A percentile compares a stretch with the other conserved stretches of the same genome.
Conservation (phyloP, 2,329 filamentous ascomycete genomes). For the Didymella keratinophila region DNA sequence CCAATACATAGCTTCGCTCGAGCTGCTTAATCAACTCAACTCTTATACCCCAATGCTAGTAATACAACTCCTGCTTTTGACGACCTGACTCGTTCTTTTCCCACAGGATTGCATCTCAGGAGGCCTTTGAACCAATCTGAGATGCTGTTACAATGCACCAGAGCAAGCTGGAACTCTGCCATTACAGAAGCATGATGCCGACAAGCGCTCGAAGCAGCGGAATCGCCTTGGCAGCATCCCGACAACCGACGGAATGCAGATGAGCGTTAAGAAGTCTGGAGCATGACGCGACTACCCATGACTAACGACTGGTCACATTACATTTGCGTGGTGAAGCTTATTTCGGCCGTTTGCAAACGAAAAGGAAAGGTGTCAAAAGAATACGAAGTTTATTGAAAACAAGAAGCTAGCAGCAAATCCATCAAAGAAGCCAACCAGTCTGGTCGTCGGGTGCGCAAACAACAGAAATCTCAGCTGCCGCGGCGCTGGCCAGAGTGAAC, state of each 20-base stretch:
- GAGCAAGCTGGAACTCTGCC: background rate
- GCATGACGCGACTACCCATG: slow-evolving; percentile 9
- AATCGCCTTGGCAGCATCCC: slow-evolving; percentile 13
- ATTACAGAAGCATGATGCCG: slow-evolving; percentile 1
- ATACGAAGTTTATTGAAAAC: slow-evolving; percentile 23
- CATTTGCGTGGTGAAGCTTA: slow-evolving; percentile 9
- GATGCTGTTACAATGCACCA: background rate
- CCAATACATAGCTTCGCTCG: background rate
- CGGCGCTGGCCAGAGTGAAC: slow-evolving; percentile 26
- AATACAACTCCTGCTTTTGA: background rate
- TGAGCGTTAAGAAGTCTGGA: slow-evolving; percentile 13
- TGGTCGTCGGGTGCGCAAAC: background rate
- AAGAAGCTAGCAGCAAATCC: slow-evolving; percentile 6
- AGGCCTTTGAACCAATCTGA: background rate
- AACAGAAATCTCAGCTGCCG: slow-evolving; percentile 21
- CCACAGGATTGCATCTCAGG: background rate
- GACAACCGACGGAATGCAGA: slow-evolving; percentile 15
- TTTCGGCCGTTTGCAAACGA: slow-evolving; percentile 7
- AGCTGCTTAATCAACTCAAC: background rate
- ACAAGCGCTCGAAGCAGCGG: slow-evolving; percentile 6
- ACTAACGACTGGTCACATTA: slow-evolving; percentile 17
- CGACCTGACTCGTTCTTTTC: background rate
- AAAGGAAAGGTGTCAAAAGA: slow-evolving; percentile 30
- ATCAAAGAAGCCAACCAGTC: slow-evolving; percentile 3
- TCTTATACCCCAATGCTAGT: slow-evolving; percentile 1